Evolutionary conservation across 2,329 filamentous ascomycete genomes (phyloP), one percentile per base, ranked within the genome.

Genomic region (Gremmenia infestans): DNA sequence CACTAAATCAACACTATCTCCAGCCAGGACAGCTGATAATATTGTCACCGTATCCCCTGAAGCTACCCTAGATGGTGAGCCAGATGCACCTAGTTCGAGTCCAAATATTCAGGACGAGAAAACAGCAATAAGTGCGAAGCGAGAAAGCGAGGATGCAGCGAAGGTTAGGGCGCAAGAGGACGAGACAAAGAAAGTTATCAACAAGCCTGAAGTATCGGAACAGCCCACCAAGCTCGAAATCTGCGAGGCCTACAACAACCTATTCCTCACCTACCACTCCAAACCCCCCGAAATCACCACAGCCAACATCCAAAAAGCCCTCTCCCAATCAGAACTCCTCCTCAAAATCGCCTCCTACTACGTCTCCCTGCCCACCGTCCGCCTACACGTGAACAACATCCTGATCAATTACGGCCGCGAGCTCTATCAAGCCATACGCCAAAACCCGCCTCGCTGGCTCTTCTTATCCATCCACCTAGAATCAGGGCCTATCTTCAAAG

Each of bases 381-480:
- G 57, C 2, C 54, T 56, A 4, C 25, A 57, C 22, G 45, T 66
- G 25, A 53, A 43, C 3, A 42, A 39, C 32, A 50, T 43, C 5
- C 47, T 68, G 5, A 19, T 60, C 17, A 48, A 50, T 3, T 60
- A 58, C 43, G 57, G 58, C 9, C 56, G 48, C 15, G 49, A 56
- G 2, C 48, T 68, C 5, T 61, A 58, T 17, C 42, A 47, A 23
- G 58, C 57, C 2, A 58, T 68, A 15, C 35, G 45, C 4, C 3
- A 35, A 8, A 57, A 67, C 19, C 60, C 65, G 5, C 50, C 56
- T 5, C 57, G 56, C 12, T 68, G 65, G 57, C 53, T 68, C 15
- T n/a, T 52, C 0, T 28, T 67, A 0, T 51, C 63, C 9, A 6
- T 52, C 1, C 22, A 53, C 1, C 52, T 68, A 3, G 17, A 61